Conservation (phyloP, 345 rosid species). For the Euphorbia tirucalli region DNA sequence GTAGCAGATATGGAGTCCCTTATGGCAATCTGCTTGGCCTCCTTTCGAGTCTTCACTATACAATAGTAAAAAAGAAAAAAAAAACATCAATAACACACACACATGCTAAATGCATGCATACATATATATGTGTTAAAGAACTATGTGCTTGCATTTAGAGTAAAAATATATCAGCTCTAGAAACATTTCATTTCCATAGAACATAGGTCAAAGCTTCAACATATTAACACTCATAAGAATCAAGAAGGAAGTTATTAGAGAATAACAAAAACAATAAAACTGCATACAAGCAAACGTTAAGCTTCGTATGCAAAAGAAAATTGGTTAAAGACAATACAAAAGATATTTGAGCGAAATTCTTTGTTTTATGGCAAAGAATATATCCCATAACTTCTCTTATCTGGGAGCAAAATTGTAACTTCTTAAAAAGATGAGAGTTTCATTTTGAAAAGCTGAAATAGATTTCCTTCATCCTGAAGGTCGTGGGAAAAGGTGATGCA, state of each 20-base stretch:
- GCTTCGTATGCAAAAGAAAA: not conserved
- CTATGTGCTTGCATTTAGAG: not conserved
- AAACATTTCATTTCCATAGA: not conserved
- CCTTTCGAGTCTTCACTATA: constrained; percentile 76
- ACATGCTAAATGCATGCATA: not conserved
- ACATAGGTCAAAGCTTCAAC: not conserved
- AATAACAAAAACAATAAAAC: not conserved
- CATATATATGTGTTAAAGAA: not conserved
- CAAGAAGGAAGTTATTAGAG: not conserved
- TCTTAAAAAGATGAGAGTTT: not conserved
- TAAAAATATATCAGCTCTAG: constrained; percentile 1
- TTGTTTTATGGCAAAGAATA: not conserved
- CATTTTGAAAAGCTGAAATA: not conserved
- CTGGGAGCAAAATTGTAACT: not conserved
- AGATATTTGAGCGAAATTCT: not conserved
- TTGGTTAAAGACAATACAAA: not conserved
- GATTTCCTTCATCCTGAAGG: not conserved
- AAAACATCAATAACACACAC: not conserved
- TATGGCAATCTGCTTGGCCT: constrained; percentile 64
- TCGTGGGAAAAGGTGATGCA: not conserved
- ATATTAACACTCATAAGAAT: not conserved
- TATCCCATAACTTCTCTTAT: not conserved
- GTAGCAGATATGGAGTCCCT: constrained; percentile 62
- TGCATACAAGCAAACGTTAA: not conserved
- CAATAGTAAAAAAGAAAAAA: constrained; percentile 12